These are phyloP conservation scores for Cordyceps cicadae DNA, from an alignment of 2,329 filamentous ascomycete species.

Conservation along the genomic window DNA sequence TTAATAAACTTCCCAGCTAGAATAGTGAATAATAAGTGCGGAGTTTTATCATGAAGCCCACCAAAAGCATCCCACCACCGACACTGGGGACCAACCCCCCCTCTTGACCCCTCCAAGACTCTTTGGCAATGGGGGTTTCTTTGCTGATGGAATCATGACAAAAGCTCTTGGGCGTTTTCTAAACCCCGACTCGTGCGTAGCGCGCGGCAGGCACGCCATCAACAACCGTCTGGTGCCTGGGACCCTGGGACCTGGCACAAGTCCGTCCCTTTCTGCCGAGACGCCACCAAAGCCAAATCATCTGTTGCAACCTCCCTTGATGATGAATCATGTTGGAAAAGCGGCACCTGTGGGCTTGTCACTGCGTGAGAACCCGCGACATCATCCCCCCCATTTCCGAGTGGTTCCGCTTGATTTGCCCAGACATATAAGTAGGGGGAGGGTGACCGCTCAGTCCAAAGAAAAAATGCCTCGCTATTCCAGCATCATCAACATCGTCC, in stretches of 20 bases:
- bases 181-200: background rate
- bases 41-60: no score
- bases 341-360: background rate
- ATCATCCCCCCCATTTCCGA: background rate
- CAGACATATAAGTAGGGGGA: conserved; percentile 4
- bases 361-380: background rate
- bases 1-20: no score
- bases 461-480: conserved; percentile 3
- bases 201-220: conserved; percentile 5
- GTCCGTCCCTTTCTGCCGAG: background rate
- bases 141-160: conserved; percentile 9
- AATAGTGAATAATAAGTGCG: no score
- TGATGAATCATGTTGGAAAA: background rate
- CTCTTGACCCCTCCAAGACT: no score
- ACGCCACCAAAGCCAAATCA: background rate
- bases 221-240: background rate
- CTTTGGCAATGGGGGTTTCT: background rate
- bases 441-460: background rate
- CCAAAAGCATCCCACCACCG: no score
- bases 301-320: background rate
- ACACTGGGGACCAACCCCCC: no score
- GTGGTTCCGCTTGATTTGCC: background rate
- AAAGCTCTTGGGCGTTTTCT: background rate
- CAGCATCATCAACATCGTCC: background rate
- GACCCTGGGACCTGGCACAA: background rate